A percentile compares a stretch with the other conserved stretches of the same genome.
Evolutionary conservation across 192 early-diverging fungal genomes (phyloP).

Genomic region (Linnemannia hyalina): DNA sequence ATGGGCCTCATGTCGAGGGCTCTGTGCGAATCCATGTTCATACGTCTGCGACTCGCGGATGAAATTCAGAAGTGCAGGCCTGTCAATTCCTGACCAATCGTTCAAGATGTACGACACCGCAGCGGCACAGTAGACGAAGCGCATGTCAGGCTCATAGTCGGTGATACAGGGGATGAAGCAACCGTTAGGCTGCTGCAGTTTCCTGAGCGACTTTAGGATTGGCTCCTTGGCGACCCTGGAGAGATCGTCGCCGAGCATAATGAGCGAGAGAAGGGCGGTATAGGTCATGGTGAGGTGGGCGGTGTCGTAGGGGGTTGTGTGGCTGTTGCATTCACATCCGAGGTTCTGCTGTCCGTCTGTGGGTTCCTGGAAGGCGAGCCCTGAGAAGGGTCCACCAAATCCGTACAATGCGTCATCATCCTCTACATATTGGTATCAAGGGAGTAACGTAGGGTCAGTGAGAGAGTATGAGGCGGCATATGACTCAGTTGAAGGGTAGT

Average conservation of each 20-base stretch:
- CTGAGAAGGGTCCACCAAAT: constrained; percentile 80
- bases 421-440: constrained; percentile 14
- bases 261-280: constrained; percentile 83
- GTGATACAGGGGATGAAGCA: constrained; percentile 63
- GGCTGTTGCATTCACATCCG: constrained; percentile 31
- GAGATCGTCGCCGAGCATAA: constrained; percentile 92
- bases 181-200: constrained; percentile 83
- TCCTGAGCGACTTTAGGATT: constrained; percentile 69
- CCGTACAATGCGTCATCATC: constrained; percentile 67
- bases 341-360: neutral
- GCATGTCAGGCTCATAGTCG: constrained; percentile 81
- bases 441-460: neutral
- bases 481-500: neutral
- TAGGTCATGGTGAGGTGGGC: constrained; percentile 89
- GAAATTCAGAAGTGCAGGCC: constrained; percentile 66
- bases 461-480: too few relatives aligned
- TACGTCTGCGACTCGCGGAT: constrained; percentile 75
- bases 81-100: constrained; percentile 92
- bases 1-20: constrained; percentile 86
- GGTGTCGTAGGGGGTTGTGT: constrained; percentile 57
- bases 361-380: constrained; percentile 57
- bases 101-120: constrained; percentile 84
- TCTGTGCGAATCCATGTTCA: constrained; percentile 85
- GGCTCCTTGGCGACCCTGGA: constrained; percentile 81
- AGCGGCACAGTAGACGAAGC: constrained; percentile 94